Base-by-base conservation (phyloP, 2,329 filamentous ascomycete species). In the Knoxdaviesia proteae region DNA sequence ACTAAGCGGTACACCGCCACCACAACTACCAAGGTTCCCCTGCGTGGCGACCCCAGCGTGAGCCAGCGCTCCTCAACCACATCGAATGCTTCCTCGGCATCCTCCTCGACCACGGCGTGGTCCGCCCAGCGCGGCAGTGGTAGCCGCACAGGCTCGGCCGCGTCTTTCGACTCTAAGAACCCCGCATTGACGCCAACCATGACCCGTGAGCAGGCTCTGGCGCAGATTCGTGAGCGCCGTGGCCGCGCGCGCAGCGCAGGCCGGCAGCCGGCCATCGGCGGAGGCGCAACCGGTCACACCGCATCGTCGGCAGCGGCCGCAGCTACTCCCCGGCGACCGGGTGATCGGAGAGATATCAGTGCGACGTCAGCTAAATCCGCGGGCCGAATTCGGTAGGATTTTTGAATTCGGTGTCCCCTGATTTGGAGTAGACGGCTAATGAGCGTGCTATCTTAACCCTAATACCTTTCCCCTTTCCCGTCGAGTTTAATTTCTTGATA, bases 151-250 rank as follows among this genome's bases (percentile, higher is more conserved):
- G 35, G 34, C n/a, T 39, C 39, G 32, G 8, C 44, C 36, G 46
- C 61, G 4, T 63, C 59, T 7, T 74, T 74, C 49, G 70, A 74
- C 53, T 53, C 61, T 36, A 68, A 59, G 46, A 69, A 75, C 53
- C 69, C 71, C 20, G 72, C 72, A 7, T 55, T 78, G 46, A 76
- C 69, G 37, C 72, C 74, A 5, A 79, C 74, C 36, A 75, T 79
- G 70, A 73, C 73, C 31, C 68, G 82, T 43, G 82, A 84, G 56
- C 68, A 84, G 56, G 81, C 81, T 4, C 67, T 88, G 10, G 78
- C 78, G 44, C 74, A 78, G 54, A 87, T 88, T 49, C 69, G 76
- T 42, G 77, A 83, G 59, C 67, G 82, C 32, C 63, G 82, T 42
- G 80, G 79, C 6, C 64, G 82, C 39, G 79, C 81, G 44, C 68